Base-by-base conservation (phyloP, 1,284 basidiomycete species). In the Termitomyces sp. region DNA sequence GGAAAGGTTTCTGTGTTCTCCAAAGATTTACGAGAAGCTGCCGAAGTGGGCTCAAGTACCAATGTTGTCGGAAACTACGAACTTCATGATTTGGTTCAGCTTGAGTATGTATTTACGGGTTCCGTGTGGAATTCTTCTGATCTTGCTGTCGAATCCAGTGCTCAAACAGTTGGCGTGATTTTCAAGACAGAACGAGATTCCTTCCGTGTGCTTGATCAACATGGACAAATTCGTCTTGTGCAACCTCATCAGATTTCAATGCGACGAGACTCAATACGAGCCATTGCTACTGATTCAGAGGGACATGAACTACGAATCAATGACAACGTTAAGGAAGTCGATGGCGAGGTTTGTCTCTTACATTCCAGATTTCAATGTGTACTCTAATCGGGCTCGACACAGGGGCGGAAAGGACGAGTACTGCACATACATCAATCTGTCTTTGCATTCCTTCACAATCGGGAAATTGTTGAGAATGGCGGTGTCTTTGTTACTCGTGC, bases 161-260 rank as follows among this genome's bases (percentile, higher is more conserved):
- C 87, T 34, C 90, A 94, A 68, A 97, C 95, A 1, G 92, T 94
- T 26, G 96, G 94, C 67, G 94, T 99, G 57, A 96, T 99, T 62
- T 97, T 90, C 82, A 97, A 97, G 73, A 95, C 96, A 3, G 97
- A 99, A 69, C 86, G 93, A 17, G 92, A 94, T 66, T 87, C 91
- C 7, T 94, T 99, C 82, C 90, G 92, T 56, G 90, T 99, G 0
- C 80, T 99, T 46, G 96, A 99, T 68, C 96, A 98, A 70, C 90
- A 93, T 61, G 92, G 94, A 1, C 86, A 91, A 71, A 82, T 92
- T 24, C 88, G 93, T 19, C 78, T 90, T 5, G 90, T 98, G n/a
- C 88, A 90, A 64, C 93, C 95, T 7, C 92, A 94, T 61, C 95
- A 99, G 69, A 97, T 99, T 63, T 90, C 90, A 12, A 92, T 94